Base-by-base conservation (phyloP, 1,139 yeast species). In the Lodderomyces pseudojiufengensis region DNA sequence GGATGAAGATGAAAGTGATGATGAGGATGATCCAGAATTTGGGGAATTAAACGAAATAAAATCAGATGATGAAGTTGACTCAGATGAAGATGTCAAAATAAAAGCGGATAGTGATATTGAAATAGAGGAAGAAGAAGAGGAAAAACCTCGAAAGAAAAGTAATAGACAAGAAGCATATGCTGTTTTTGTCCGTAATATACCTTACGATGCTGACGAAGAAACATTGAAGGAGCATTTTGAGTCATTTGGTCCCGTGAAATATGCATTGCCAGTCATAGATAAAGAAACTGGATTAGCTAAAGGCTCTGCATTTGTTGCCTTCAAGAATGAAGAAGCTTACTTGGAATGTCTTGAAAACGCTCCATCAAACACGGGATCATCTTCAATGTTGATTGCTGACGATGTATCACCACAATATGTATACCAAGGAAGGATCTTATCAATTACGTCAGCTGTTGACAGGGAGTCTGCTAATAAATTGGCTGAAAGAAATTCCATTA, bases 251-350 rank as follows among this genome's bases (percentile, higher is more conserved):
- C 75, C 85, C 8, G 90, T 92, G 23, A 82, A 84, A 50, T 92
- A 88, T 55, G 98, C 98, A 1, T 70, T 92, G 34, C 97, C 97
- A 0, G 98, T 94, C 9, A 71, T 82, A 47, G 99, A 94, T 55
- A 84, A 73, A 52, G 82, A 71, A 39, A 81, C 95, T 2, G 95
- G 95, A 4, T 67, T 86, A 41, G 88, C 98, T 9, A 85, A 74
- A 56, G 99, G 99, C 39, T 84, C 96, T 1, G 99, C 97, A 0
- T 92, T 92, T 56, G 95, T 92, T 30, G 95, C 96, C 0, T 92
- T 92, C 55, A 60, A 57, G 37, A 66, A 72, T 24, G 78, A 76
- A 42, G 78, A 71, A 4, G 77, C 85, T 3, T 85, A 78, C 50
- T 68, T 71, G 23, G 72, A 73, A 37, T 92, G 97, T 62, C 60